phyloP scores from a whole-genome alignment of 495 filamentous ascomycete species.

The Aspergillus heteromorphus region DNA sequence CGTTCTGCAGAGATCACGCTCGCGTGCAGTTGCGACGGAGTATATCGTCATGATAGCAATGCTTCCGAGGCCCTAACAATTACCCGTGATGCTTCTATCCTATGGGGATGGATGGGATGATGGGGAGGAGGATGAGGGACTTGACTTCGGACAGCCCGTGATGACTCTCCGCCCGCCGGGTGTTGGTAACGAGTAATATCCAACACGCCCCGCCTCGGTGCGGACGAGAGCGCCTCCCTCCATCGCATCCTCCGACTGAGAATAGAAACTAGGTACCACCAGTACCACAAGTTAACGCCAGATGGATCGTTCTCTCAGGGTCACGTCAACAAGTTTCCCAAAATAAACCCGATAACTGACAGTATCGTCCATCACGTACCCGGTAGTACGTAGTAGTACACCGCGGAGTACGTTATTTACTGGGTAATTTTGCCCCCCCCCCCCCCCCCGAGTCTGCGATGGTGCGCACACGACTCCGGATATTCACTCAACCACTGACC shows the following conservation, averaged over 20 bases:
- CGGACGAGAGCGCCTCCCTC: not conserved
- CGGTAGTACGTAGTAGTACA: not conserved
- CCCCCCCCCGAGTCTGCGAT: not conserved
- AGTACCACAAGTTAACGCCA: too few species aligned
- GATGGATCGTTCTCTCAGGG: not conserved
- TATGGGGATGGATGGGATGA: too few species aligned
- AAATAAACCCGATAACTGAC: not conserved
- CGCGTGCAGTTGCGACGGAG: conserved; percentile 2
- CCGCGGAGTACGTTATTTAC: not conserved
- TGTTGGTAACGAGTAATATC: not conserved
- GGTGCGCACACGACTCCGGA: not conserved
- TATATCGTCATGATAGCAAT: not conserved
- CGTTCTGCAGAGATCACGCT: conserved; percentile 15
- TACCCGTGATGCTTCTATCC: too few species aligned
- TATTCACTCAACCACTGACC: not conserved
- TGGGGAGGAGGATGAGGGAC: too few species aligned
- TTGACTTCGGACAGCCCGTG: not conserved
- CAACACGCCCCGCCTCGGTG: not conserved
- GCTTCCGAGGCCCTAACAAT: not conserved
- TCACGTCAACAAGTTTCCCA: not conserved
- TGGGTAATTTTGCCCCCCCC: not conserved
- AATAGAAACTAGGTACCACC: too few species aligned
- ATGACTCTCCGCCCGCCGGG: not conserved
- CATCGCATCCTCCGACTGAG: too few species aligned
- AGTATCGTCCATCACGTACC: not conserved